phyloP scores from a whole-genome alignment of 208 protist genomes.

The Leishmania mexicana region DNA sequence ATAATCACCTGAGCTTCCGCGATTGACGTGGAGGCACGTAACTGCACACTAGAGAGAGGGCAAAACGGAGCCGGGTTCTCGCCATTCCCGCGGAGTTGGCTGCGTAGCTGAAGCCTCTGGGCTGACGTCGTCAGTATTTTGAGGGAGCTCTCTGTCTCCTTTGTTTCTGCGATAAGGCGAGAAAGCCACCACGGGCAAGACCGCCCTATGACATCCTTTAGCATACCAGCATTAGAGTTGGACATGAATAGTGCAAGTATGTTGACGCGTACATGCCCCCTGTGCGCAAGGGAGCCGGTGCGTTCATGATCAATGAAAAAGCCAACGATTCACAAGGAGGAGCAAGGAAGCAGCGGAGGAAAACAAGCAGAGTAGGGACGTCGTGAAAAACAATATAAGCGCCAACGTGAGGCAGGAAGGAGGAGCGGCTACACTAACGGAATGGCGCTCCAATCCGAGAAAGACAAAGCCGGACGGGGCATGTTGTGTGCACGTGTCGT shows the following conservation, averaged over 20 bases:
- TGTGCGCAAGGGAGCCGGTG: not conserved
- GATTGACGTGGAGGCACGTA: not conserved
- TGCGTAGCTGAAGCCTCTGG: not conserved
- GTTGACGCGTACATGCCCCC: too few relatives aligned
- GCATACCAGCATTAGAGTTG: not conserved
- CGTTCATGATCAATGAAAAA: not conserved
- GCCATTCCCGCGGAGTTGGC: not conserved
- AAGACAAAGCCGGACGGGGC: not conserved
- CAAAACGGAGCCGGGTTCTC: not conserved
- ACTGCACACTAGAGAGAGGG: too few relatives aligned
- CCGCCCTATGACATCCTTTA: not conserved
- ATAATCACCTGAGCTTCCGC: conserved; percentile 14
- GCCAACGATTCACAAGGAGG: not conserved
- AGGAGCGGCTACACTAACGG: not conserved
- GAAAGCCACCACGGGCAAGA: conserved; percentile 7
- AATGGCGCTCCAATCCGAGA: not conserved
- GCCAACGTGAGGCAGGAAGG: not conserved
- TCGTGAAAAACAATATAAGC: not conserved
- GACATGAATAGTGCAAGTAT: not conserved
- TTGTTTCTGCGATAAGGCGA: not conserved
- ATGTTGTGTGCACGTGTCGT: too few relatives aligned
- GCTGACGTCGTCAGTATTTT: not conserved
- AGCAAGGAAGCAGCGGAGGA: not conserved
- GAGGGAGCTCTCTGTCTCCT: too few relatives aligned
- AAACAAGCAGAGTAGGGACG: not conserved